Percentiles rank a stretch among this genome's conserved stretches.
Evolutionary conservation across 345 rosid species (phyloP).

Genomic region (Iberis pinnata): DNA sequence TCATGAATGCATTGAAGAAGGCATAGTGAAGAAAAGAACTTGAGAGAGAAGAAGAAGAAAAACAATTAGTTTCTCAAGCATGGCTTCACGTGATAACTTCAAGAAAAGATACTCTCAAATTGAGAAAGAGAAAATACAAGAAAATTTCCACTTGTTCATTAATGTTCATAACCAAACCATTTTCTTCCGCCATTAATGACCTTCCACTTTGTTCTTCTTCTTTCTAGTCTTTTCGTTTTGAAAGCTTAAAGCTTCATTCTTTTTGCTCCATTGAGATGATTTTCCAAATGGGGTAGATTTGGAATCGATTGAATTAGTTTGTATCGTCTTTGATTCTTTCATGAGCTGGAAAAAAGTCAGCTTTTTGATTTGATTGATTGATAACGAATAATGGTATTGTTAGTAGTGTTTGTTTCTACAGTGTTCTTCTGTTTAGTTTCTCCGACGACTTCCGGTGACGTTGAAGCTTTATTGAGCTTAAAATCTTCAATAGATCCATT

Average conservation of each 20-base stretch:
- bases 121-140: conserved; percentile 15
- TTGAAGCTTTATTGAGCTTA: conserved; percentile 54
- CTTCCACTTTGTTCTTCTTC: conserved; percentile 8
- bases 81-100: conserved; percentile 55
- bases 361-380: conserved; percentile 4
- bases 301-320: too few species aligned
- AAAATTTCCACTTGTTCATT: conserved; percentile 2
- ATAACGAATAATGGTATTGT: conserved; percentile 25
- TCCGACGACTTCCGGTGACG: conserved; percentile 48
- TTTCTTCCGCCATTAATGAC: conserved; percentile 11
- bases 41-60: background rate
- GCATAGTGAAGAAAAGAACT: conserved; percentile 16
- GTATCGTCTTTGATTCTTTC: too few species aligned
- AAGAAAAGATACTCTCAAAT: conserved; percentile 36
- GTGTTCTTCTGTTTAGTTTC: conserved; percentile 34
- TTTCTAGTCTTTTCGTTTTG: background rate
- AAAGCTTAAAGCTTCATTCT: background rate
- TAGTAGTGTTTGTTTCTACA: conserved; percentile 15
- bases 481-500: conserved; percentile 66
- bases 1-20: conserved; percentile 23
- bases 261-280: conserved; percentile 17
- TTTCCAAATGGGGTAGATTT: conserved; percentile 16
- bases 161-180: conserved; percentile 15
- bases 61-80: conserved; percentile 18
- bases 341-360: too few species aligned